Conservation (phyloP, 2,329 filamentous ascomycete species). For the Ophiostoma ulmi region DNA sequence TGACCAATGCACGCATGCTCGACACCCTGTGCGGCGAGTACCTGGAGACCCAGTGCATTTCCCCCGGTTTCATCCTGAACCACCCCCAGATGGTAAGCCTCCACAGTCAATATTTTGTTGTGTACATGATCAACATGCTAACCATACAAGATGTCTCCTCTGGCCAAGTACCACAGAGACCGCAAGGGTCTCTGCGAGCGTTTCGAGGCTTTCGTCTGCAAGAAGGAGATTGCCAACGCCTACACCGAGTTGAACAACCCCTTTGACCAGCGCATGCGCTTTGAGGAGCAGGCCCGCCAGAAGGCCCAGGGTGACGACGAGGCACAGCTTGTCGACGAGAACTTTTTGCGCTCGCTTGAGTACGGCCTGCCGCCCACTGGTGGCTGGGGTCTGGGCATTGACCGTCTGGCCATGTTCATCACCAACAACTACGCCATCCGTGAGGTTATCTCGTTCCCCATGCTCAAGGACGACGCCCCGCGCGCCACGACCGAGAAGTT, state of each 20-base stretch:
- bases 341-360: slow-evolving; percentile 85
- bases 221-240: slow-evolving; percentile 59
- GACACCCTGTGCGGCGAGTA: slow-evolving; percentile 93
- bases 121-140: slow-evolving; percentile 38
- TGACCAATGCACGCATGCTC: slow-evolving; percentile 93
- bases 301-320: slow-evolving; percentile 97
- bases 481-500: slow-evolving; percentile 44
- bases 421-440: slow-evolving; percentile 95
- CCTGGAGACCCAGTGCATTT: slow-evolving; percentile 76
- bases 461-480: slow-evolving; percentile 81
- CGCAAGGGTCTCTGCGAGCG: slow-evolving; percentile 85
- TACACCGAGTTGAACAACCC: slow-evolving; percentile 98
- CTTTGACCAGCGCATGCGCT: slow-evolving; percentile 85
- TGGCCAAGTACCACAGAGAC: slow-evolving; percentile 89
- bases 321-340: slow-evolving; percentile 92
- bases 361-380: slow-evolving; percentile 74
- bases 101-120: too few species aligned
- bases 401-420: slow-evolving; percentile 58
- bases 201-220: slow-evolving; percentile 73
- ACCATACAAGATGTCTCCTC: slow-evolving; percentile 66
- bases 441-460: slow-evolving; percentile 92
- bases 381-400: slow-evolving; percentile 94
- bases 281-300: slow-evolving; percentile 92
- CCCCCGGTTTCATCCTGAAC: slow-evolving; percentile 29
- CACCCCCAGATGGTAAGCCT: slow-evolving; percentile 28